phyloP scores from a whole-genome alignment of 495 filamentous ascomycete genomes.

The Penicillium coffeae region DNA sequence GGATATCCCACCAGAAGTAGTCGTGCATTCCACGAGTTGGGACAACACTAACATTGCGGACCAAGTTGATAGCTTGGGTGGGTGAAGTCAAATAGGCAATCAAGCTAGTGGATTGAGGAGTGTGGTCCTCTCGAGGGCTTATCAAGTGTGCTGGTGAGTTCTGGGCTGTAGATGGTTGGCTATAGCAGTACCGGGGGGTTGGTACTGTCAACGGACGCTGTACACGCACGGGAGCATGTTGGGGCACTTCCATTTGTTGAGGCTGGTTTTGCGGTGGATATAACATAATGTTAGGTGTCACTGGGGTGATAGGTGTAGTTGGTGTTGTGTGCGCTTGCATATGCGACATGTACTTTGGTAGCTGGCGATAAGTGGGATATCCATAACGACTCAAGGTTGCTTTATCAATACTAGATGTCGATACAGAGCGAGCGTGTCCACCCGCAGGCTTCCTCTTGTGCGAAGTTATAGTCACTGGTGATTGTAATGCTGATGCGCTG shows the following conservation, averaged over 20 bases:
- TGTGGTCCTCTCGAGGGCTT: conserved; percentile 28
- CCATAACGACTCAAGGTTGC: conserved; percentile 63
- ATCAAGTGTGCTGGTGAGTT: conserved; percentile 47
- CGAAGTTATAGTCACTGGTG: conserved; percentile 61
- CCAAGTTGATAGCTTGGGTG: conserved; percentile 77
- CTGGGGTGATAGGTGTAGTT: conserved; percentile 44
- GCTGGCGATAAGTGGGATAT: conserved; percentile 76
- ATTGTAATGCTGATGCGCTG: conserved; percentile 45
- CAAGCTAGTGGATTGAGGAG: conserved; percentile 60
- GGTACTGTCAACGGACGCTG: conserved; percentile 38
- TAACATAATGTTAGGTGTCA: conserved; percentile 42
- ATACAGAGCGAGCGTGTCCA: conserved; percentile 58
- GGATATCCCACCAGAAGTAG: conserved; percentile 93
- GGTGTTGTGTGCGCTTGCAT: conserved; percentile 40
- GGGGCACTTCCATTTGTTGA: conserved; percentile 13
- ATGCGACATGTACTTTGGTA: conserved; percentile 61
- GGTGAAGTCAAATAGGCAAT: conserved; percentile 72
- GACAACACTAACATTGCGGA: conserved; percentile 71
- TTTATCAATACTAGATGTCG: conserved; percentile 66
- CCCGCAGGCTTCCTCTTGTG: conserved; percentile 42
- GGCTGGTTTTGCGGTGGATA: conserved; percentile 34
- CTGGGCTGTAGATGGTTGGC: conserved; percentile 36
- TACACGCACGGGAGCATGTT: conserved; percentile 24
- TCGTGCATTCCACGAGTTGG: conserved; percentile 65
- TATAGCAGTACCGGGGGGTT: conserved; percentile 40